Evolutionary conservation across 495 filamentous ascomycete species (phyloP), one percentile per base, ranked within the genome.

Genomic region (Penicillium arizonense): DNA sequence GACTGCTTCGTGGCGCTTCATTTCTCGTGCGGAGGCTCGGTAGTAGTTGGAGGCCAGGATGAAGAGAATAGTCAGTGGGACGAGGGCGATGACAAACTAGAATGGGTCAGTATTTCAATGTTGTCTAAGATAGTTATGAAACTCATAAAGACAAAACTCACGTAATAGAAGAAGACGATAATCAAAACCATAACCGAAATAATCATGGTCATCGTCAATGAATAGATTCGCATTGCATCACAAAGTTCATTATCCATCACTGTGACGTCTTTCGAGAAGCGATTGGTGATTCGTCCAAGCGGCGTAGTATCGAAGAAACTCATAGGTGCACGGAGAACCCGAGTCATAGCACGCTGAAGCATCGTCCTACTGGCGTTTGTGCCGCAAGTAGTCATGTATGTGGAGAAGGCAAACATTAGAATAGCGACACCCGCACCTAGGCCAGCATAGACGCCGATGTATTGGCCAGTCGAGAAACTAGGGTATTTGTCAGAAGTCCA

Each of bases 221-320:
- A 84, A 72, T 94, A 98, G 82, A 96, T 95, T 52, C 94, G 82
- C 77, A 98, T 90, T 7, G 90, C 85, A 63, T 97, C 94, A 0
- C 87, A 86, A 8, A 97, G 76, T 38, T 82, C 91, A 66, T 96
- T 97, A 68, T 98, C 94, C 91, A 98, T 95, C 30, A 88, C 87
- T 61, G 96, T 88, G 40, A 97, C 86, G 68, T 98, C 94, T 61
- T 92, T 90, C 3, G 91, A 93, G 72, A 98, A 98, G 18, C 94
- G 88, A 64, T 97, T 98, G 8, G 91, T 94, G 64, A 98, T 96
- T 21, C 94, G 86, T n/a, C 94, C 94, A 1, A 97, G 75, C 1
- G 94, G 94, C 0, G 94, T 98, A 0, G 93, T 97, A 58, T 97
- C 94, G 74, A 97, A 97, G 77, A 97, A 97, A 4, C 87, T 86